Evolutionary conservation across 345 rosid genomes (phyloP), one percentile per base, ranked within the genome.

Genomic region (Dipteronia dyeriana): DNA sequence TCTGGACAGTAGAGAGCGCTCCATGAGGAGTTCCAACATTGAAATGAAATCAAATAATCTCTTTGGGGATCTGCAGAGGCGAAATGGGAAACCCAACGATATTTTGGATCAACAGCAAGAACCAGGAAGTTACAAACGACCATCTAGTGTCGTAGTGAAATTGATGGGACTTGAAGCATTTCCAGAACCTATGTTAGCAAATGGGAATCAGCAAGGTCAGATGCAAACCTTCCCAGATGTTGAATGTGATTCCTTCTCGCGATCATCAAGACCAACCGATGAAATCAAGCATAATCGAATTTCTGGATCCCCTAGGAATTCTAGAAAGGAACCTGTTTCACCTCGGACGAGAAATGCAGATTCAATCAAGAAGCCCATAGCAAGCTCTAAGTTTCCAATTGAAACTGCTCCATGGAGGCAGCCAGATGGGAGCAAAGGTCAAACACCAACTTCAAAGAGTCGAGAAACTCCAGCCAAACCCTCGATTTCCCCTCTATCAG

Each of bases 81-180:
- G 67, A 56, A 56, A 81, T 41, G 59, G 73, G 43, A 79, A 76
- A 29, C 54, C 79, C 11, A 66, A 39, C 53, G 75, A 47, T 45
- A 43, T 22, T 19, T 38, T 61, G 71, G 81, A 74, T 81, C 79
- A 34, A 82, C 87, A 84, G 31, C 91, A 83, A 78, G 93, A 88
- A 72, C 87, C 80, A 31, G 89, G 84, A 83, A 87, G 88, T 76
- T 81, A 82, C 80, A 89, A 78, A 74, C 80, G 90, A 73, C 83
- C 94, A 7, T 89, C 97, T 5, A 86, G 90, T 73, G 87, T 92
- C 66, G 91, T 94, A 71, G 98, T 93, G 20, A 94, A 88, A 86
- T 68, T 96, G 82, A 96, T 94, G 98, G 98, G 99, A 26, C 85
- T 97, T 73, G 99, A 94, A 74, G 79, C 79, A 76, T 76, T 85